phyloP scores from a whole-genome alignment of 306 rosid species.

The Vigna mungo region DNA sequence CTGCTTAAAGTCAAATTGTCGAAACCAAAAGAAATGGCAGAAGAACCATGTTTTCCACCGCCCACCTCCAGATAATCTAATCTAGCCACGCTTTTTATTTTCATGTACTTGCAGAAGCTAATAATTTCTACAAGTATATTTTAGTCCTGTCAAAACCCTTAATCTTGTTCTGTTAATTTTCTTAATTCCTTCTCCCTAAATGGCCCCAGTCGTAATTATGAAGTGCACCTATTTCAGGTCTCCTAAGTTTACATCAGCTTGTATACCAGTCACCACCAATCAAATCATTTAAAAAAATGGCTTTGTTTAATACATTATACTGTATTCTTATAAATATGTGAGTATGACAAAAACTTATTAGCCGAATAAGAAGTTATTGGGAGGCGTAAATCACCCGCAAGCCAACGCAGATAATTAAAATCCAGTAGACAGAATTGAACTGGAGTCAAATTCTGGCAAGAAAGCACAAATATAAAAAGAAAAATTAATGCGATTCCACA shows the following conservation, averaged over 20 bases:
- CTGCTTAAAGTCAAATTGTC: slow-evolving; percentile 31
- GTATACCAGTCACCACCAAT: background rate
- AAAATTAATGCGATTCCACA: slow-evolving; percentile 5
- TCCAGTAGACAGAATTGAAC: slow-evolving; percentile 5
- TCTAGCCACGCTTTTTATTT: background rate
- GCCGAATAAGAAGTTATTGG: slow-evolving; percentile 1
- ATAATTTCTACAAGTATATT: slow-evolving; percentile 10
- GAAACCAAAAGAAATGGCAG: slow-evolving; percentile 18
- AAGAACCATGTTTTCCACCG: slow-evolving; percentile 16
- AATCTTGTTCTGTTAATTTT: slow-evolving; percentile 7
- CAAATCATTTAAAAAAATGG: background rate
- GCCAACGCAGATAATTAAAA: slow-evolving; percentile 21
- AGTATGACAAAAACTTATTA: background rate
- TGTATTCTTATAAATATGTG: background rate
- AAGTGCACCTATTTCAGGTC: background rate
- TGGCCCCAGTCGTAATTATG: slow-evolving; percentile 5
- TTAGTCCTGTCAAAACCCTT: background rate
- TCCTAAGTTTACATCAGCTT: background rate
- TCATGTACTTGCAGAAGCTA: background rate
- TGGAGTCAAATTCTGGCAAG: slow-evolving; percentile 1
- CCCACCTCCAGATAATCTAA: slow-evolving; percentile 3
- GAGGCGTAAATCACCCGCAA: slow-evolving; percentile 1
- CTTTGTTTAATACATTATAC: background rate
- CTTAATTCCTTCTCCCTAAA: background rate
- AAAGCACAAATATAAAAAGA: background rate